Evolutionary conservation across 768 basidiomycete species (phyloP), one percentile per base, ranked within the genome.

Genomic region (Crucibulum laeve): DNA sequence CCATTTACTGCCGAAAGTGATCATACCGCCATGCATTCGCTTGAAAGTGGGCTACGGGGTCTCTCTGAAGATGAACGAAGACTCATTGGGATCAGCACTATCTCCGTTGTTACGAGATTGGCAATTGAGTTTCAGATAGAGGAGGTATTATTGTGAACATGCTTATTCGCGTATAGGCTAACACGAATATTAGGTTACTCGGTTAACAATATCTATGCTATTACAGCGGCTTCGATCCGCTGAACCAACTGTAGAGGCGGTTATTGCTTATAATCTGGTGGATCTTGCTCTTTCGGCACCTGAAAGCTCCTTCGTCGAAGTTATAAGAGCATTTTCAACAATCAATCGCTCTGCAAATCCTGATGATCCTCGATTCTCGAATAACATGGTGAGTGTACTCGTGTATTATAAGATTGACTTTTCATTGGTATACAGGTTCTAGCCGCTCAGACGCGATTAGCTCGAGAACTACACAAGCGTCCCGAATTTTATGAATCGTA

Each of bases 141-240:
- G 57, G 93, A 95, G 67, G 91, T 88, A 36, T 40, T 15, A 26
- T 17, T 32, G n/a, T 30, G 4, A 22, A 18, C 7, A 7, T 23
- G 17, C 19, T 10, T 23, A 22, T 18, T 32, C 24, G n/a, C 30
- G 19, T 40, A 43, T 5, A 43, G 30, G 21, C 14, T 25, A 36
- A 22, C 4, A n/a, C 11, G n/a, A 21, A 6, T 26, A n/a, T 7
- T 42, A 89, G 86, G 84, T 92, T 11, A 91, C 87, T 3, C 81
- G 84, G 26, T 70, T 96, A 15, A 93, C 91, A 2, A 80, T 93
- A 11, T 93, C 92, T 0, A 95, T 96, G 91, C 68, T 97, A 7
- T 65, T 96, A 28, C 94, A 96, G 64, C 79, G 91, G 4, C 68
- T 95, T 17, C 79, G 88, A 19, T 80, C 81, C 17, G 87, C 89